Base-by-base conservation (phyloP, 192 early-diverging fungal genomes). In the Obelidium mucronatum region DNA sequence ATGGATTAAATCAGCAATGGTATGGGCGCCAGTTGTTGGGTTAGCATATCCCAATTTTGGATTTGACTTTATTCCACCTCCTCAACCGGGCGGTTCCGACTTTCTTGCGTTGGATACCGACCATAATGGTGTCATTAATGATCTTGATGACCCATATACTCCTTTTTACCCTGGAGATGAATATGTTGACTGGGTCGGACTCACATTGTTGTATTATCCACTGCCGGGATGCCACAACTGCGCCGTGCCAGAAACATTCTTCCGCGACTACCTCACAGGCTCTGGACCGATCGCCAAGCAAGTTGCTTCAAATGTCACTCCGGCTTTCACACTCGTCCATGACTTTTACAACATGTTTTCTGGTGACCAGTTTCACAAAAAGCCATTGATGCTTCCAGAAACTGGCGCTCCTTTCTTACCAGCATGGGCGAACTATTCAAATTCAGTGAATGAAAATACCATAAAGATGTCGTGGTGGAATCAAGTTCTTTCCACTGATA, bases 11-110 rank as follows among this genome's bases (percentile, higher is more conserved):
- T 4, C 53, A 85, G 84, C 84, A 2, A 84, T 85, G 82, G 54
- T 85, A 2, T 85, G 84, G 84, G 75, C 73, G 19, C 84, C 84
- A 17, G 85, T 85, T 66, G 53, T 85, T 22, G 84, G 82, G 8
- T 60, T 81, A 36, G 28, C 44, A 13, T 85, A 85, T 67, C 84
- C 84, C 28, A 85, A 73, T 64, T 48, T 6, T 37, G 67, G 67
- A n/a, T 40, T 8, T 34, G 48, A 35, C 13, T 28, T 19, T 11
- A 28, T 31, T 11, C 13, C 26, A 15, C 24, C 26, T 19, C 75
- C 69, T n/a, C 6, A 17, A 2, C 5, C 19, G 26, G 64, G 65
- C 2, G 81, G 52, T 8, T 30, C 75, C 37, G 63, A 83, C 4
- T 78, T 78, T 59, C 2, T n/a, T 28, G 24, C 17, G 6, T 66